These are phyloP conservation scores for Golubevia sp. DNA, from an alignment of 1,284 basidiomycete species.

Conservation along the genomic window DNA sequence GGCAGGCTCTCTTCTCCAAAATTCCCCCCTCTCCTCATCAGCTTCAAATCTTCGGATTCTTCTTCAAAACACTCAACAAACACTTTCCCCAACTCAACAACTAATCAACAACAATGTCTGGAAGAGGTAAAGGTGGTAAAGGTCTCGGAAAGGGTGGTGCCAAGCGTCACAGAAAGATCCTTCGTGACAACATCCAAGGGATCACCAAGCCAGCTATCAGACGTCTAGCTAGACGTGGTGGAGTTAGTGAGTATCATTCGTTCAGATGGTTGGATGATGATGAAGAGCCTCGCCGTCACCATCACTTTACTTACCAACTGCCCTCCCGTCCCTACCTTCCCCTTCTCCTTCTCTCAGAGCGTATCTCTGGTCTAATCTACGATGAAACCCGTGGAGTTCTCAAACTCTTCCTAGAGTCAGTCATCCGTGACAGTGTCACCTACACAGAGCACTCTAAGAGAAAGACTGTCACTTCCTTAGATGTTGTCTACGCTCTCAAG, in stretches of 20 bases:
- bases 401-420: constrained; percentile 73
- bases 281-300: no score
- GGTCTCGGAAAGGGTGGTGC: constrained; percentile 6
- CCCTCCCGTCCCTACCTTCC: no score
- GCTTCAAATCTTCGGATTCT: no score
- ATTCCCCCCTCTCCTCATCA: no score
- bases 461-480: constrained; percentile 85
- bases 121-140: no score
- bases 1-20: no score
- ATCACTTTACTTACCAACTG: no score
- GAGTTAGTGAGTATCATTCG: constrained; percentile 24
- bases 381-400: constrained; percentile 87
- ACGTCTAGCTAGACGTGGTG: constrained; percentile 50
- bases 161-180: constrained; percentile 27
- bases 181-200: constrained; percentile 62
- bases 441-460: constrained; percentile 95
- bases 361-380: constrained; percentile 79
- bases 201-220: constrained; percentile 54
- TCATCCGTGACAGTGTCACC: constrained; percentile 83
- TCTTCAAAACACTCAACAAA: no score
- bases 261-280: no score
- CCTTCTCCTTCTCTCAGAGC: constrained; percentile 4
- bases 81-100: no score
- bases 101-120: no score
- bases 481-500: constrained; percentile 91